Percentiles rank a stretch among this genome's conserved stretches.
Evolutionary conservation across 331 rosid genomes (phyloP).

Genomic region (Acacia pycnantha): DNA sequence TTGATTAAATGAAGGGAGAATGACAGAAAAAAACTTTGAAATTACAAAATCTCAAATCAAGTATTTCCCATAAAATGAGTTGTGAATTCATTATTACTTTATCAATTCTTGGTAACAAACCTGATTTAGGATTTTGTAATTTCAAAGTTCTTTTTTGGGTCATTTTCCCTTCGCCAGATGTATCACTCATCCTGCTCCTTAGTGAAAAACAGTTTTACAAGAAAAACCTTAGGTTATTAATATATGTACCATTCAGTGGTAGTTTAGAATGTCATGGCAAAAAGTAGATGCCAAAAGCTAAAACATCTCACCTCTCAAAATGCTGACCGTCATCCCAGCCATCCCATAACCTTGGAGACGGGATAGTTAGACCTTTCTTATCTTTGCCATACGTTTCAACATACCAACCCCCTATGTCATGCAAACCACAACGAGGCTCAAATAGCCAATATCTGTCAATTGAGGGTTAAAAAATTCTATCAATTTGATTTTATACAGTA

Average conservation of each 20-base stretch:
- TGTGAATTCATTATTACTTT: too few relatives aligned
- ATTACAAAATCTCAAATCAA: too few relatives aligned
- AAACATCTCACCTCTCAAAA: constrained; percentile 53
- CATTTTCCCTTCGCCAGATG: background rate
- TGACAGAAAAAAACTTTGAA: too few relatives aligned
- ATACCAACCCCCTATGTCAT: constrained; percentile 96
- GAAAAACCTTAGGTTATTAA: background rate
- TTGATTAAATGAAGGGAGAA: too few relatives aligned
- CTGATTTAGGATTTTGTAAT: too few relatives aligned
- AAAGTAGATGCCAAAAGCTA: constrained; percentile 12
- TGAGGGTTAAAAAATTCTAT: constrained; percentile 22
- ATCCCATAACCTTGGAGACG: constrained; percentile 83
- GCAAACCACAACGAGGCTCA: constrained; percentile 96
- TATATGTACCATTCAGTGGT: background rate
- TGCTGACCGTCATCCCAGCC: constrained; percentile 56
- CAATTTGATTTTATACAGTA: background rate
- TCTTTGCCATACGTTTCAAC: constrained; percentile 90
- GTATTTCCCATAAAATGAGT: too few relatives aligned
- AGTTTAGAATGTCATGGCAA: constrained; percentile 19
- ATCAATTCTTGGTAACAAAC: too few relatives aligned
- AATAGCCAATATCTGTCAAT: constrained; percentile 89
- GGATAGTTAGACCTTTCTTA: constrained; percentile 72
- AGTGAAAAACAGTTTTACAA: constrained; percentile 6
- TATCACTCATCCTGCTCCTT: too few relatives aligned
- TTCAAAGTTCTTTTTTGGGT: too few relatives aligned